phyloP scores from a whole-genome alignment of 2,329 filamentous ascomycete species.

The Paraconiothyrium brasiliense region DNA sequence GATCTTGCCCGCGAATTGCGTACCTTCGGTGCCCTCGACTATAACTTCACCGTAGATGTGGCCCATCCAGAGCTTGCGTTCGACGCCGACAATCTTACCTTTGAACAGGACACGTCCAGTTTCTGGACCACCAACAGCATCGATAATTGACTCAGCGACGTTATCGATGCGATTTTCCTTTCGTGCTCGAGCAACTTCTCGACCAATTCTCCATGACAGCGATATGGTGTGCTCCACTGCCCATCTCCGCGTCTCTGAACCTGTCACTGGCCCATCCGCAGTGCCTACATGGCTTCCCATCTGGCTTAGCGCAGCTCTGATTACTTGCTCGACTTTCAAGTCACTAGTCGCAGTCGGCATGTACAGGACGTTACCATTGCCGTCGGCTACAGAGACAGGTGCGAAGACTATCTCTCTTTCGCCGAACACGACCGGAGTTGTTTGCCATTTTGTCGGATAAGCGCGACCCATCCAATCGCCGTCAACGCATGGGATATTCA shows the following conservation, averaged over 20 bases:
- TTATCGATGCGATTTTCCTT: slow-evolving; percentile 48
- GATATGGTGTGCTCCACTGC: slow-evolving; percentile 52
- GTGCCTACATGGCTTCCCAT: slow-evolving; percentile 49
- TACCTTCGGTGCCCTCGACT: slow-evolving; percentile 42
- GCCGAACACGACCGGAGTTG: slow-evolving; percentile 55
- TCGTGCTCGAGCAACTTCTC: slow-evolving; percentile 46
- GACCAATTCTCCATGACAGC: slow-evolving; percentile 50
- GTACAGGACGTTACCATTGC: slow-evolving; percentile 53
- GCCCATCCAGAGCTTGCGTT: slow-evolving; percentile 53
- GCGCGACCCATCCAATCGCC: slow-evolving; percentile 60
- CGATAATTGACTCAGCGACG: slow-evolving; percentile 52
- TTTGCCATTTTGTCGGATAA: slow-evolving; percentile 58
- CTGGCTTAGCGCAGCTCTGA: slow-evolving; percentile 48
- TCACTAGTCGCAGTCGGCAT: slow-evolving; percentile 50
- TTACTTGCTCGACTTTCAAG: slow-evolving; percentile 50
- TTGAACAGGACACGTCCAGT: slow-evolving; percentile 54
- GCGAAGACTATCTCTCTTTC: slow-evolving; percentile 52
- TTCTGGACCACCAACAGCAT: slow-evolving; percentile 52
- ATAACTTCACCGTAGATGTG: slow-evolving; percentile 55
- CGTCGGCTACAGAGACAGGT: slow-evolving; percentile 52
- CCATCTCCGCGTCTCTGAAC: slow-evolving; percentile 49
- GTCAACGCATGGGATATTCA: slow-evolving; percentile 56
- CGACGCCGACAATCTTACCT: slow-evolving; percentile 57
- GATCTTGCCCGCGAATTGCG: slow-evolving; percentile 55
- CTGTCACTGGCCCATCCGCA: slow-evolving; percentile 50